Conservation (phyloP, 768 basidiomycete species). For the Mycena floridula region DNA sequence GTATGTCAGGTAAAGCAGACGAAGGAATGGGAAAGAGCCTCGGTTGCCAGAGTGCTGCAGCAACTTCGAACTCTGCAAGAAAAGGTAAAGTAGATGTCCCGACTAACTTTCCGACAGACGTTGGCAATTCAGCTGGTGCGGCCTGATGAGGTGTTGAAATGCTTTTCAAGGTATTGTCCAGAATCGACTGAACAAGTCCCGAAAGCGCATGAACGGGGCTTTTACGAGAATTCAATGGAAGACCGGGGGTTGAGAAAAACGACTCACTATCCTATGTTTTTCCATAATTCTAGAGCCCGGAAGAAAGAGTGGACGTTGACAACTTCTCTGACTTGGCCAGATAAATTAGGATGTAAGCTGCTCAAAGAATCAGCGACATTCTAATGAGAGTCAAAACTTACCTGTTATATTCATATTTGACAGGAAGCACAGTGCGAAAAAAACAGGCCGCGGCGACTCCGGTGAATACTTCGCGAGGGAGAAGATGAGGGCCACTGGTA, state of each 20-base stretch:
- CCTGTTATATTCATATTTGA: background rate
- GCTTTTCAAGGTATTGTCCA: background rate
- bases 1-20: background rate
- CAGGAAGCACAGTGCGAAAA: background rate
- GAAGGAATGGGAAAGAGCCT: conserved; percentile 3
- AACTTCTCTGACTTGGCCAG: background rate
- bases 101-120: background rate
- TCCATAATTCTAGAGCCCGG: conserved; percentile 1
- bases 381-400: background rate
- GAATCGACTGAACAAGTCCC: background rate
- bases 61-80: conserved; percentile 3
- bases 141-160: background rate
- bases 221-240: too few relatives aligned
- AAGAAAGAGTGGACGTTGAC: conserved; percentile 3
- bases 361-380: too few relatives aligned
- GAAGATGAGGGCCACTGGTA: too few relatives aligned
- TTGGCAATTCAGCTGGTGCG: background rate
- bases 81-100: background rate
- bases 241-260: background rate
- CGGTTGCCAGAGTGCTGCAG: conserved; percentile 2
- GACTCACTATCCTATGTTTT: conserved; percentile 3
- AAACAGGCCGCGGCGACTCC: background rate
- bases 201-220: background rate
- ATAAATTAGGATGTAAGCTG: too few relatives aligned
- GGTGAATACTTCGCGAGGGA: too few relatives aligned